Evolutionary conservation across 768 basidiomycete species (phyloP), one percentile per base, ranked within the genome.

Genomic region (Termitomyces bulborhizus): DNA sequence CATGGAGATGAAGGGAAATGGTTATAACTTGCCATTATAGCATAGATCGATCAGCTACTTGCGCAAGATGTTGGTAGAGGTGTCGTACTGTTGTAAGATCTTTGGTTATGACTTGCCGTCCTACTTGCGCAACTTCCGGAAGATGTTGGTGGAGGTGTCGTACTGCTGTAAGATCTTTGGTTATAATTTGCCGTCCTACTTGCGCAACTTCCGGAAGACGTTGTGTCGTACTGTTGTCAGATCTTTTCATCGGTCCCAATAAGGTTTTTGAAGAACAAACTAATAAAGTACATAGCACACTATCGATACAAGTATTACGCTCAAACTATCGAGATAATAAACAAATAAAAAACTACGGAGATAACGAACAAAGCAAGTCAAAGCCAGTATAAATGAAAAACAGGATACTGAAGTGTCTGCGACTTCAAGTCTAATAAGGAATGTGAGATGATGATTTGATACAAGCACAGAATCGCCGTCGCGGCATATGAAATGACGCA

Each of bases 1-100:
- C 58, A 68, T 31, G 44, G 51, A 31, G 51, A 58, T 37, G 53
- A 45, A 2, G 53, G 12, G 13, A 52, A 46, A 24, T 48, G 51
- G 27, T 6, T n/a, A 7, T 51, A 4, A 41, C 39, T 40, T 40
- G 8, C 1, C 8, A 4, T 45, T 29, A 8, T 29, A 1, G 6
- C 31, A 8, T 29, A 4, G 29, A 4, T 29, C 29, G 21, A 21
- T 21, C 21, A 21, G 21, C 21, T 21, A 21, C 21, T 21, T 21
- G 21, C 21, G 29, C 29, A 29, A 21, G 29, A 29, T 29, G 6
- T 29, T 29, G 29, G 29, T 21, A 29, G 29, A 29, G 29, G 29
- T 29, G 29, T 6, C 29, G 6, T 29, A 29, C 3, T 29, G 29
- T 29, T 29, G 6, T 29, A 29, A 29, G 29, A 29, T 29, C 29